Percentiles rank a stretch among this genome's conserved stretches.
Evolutionary conservation across 805 yeast genomes (phyloP).

Genomic region (Kodamaea hsintzibuensis): DNA sequence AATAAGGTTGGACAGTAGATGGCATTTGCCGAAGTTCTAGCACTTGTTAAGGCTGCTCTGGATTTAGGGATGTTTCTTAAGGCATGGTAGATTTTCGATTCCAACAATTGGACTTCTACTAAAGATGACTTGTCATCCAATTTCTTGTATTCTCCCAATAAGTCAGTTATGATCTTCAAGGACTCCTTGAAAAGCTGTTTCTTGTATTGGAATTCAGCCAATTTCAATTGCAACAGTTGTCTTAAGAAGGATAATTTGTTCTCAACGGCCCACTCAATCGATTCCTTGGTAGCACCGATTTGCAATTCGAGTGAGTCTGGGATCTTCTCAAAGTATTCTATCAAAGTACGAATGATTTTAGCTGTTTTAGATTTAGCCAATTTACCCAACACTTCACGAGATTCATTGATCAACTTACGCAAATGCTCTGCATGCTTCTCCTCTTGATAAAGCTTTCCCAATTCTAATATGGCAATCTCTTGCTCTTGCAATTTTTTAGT

Average conservation of each 20-base stretch:
- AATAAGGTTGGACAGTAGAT: slow-evolving; percentile 91
- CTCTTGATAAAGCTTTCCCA: slow-evolving; percentile 69
- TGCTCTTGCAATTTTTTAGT: slow-evolving; percentile 39
- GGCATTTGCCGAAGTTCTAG: slow-evolving; percentile 96
- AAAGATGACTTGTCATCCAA: slow-evolving; percentile 93
- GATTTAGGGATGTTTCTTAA: slow-evolving; percentile 89
- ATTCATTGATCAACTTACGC: slow-evolving; percentile 59
- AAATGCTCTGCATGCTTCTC: slow-evolving; percentile 52
- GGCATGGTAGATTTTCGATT: slow-evolving; percentile 86
- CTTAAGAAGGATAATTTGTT: slow-evolving; percentile 87
- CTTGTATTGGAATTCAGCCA: slow-evolving; percentile 72
- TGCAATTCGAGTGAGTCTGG: slow-evolving; percentile 68
- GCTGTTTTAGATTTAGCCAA: slow-evolving; percentile 95
- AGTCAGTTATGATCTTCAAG: slow-evolving; percentile 64
- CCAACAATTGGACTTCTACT: slow-evolving; percentile 92
- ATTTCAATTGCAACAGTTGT: slow-evolving; percentile 82
- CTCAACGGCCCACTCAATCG: slow-evolving; percentile 82
- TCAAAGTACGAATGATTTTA: slow-evolving; percentile 77
- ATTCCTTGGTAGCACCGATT: slow-evolving; percentile 69
- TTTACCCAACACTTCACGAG: slow-evolving; percentile 69
- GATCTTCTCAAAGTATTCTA: slow-evolving; percentile 71
- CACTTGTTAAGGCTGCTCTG: slow-evolving; percentile 88
- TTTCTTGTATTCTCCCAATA: slow-evolving; percentile 84
- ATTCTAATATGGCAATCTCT: slow-evolving; percentile 71
- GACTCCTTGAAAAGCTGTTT: slow-evolving; percentile 69